Conservation (phyloP, 106 monocot genomes). For the Ottelia alismoides region DNA sequence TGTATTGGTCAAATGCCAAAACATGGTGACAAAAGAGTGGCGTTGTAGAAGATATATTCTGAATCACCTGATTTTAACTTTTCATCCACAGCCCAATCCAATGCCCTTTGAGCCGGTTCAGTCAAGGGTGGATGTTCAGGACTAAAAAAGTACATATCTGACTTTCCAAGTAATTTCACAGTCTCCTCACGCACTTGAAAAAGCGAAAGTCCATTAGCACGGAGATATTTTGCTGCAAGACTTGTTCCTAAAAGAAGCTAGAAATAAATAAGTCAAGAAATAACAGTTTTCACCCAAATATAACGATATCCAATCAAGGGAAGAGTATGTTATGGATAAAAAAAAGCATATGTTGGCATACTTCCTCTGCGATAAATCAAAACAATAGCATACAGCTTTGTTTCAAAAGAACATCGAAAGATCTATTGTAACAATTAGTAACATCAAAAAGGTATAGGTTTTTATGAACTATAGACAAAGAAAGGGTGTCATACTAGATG, state of each 20-base stretch:
- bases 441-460: too few species aligned
- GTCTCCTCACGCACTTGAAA: constrained; percentile 68
- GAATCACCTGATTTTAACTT: constrained; percentile 92
- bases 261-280: too few species aligned
- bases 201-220: constrained; percentile 69
- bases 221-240: constrained; percentile 63
- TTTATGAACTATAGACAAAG: too few species aligned
- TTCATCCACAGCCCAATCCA: constrained; percentile 85
- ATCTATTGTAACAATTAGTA: too few species aligned
- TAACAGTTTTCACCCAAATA: too few species aligned
- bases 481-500: too few species aligned
- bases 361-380: too few species aligned
- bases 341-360: too few species aligned
- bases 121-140: constrained; percentile 74
- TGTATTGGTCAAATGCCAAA: not conserved
- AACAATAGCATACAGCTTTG: too few species aligned
- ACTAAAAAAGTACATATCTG: constrained; percentile 71
- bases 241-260: constrained; percentile 71
- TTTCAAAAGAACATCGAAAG: too few species aligned
- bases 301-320: too few species aligned
- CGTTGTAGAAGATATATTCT: not conserved
- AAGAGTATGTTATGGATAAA: too few species aligned
- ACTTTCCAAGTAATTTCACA: constrained; percentile 73
- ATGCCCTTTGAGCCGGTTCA: constrained; percentile 74
- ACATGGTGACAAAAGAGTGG: not conserved